A percentile compares a stretch with the other conserved stretches of the same genome.
phyloP scores from a whole-genome alignment of 768 basidiomycete genomes.

The Asterophora lycoperdoides region DNA sequence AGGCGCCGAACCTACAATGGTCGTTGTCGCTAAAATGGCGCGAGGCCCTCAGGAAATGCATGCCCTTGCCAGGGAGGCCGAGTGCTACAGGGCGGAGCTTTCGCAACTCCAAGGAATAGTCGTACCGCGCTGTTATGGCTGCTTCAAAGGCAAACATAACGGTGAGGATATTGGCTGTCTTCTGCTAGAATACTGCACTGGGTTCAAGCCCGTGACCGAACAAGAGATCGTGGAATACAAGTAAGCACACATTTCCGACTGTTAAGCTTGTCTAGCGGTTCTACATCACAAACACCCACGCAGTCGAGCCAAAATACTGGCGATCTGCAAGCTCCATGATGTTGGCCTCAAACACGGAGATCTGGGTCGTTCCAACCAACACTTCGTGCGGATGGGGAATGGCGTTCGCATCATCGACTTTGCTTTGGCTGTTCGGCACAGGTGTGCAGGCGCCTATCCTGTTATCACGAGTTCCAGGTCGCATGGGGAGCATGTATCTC shows the following conservation, averaged over 20 bases:
- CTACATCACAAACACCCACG: background rate
- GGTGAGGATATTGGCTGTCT: conserved; percentile 28
- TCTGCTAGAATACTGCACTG: conserved; percentile 36
- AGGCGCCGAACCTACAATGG: conserved; percentile 13
- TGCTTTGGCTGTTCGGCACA: conserved; percentile 25
- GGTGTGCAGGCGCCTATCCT: conserved; percentile 19
- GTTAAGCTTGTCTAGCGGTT: no score
- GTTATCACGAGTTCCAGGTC: background rate
- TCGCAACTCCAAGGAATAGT: conserved; percentile 31
- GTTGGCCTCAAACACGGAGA: conserved; percentile 34
- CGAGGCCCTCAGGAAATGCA: conserved; percentile 20
- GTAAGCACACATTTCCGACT: background rate
- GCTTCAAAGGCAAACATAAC: conserved; percentile 26
- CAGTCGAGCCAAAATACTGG: conserved; percentile 30
- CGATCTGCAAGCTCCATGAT: conserved; percentile 31
- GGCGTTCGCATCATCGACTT: conserved; percentile 37
- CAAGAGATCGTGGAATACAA: background rate
- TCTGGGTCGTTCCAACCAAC: conserved; percentile 24
- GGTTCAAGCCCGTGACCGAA: conserved; percentile 6
- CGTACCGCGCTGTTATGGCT: conserved; percentile 36
- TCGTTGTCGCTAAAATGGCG: conserved; percentile 33
- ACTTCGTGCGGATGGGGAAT: conserved; percentile 27
- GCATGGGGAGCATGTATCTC: background rate
- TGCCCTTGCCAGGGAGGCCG: conserved; percentile 28
- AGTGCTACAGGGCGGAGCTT: conserved; percentile 31